These are phyloP conservation scores for Vanrija pseudolonga DNA, from an alignment of 1,284 basidiomycete species.

Conservation along the genomic window DNA sequence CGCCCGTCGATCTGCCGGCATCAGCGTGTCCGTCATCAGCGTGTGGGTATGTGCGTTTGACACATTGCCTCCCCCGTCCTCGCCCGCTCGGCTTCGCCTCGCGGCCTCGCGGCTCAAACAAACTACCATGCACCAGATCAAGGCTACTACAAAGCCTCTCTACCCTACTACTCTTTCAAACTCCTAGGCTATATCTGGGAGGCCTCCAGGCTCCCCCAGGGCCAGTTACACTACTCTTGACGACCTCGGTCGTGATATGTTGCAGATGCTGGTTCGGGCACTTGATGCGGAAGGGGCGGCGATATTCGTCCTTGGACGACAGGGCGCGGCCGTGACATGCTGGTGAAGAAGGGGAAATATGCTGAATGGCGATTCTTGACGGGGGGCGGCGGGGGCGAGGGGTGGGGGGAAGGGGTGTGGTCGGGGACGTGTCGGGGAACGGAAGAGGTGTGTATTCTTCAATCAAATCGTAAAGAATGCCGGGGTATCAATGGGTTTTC, in stretches of 20 bases:
- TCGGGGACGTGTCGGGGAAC: slow-evolving; percentile 3
- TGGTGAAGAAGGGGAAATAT: slow-evolving; percentile 7
- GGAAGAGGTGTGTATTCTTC: slow-evolving; percentile 1
- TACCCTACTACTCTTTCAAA: slow-evolving; percentile 11
- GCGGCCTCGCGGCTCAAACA: neutral
- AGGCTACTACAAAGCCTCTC: neutral
- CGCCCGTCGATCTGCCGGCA: too few species aligned
- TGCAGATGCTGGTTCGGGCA: slow-evolving; percentile 18
- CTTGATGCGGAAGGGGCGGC: slow-evolving; percentile 27
- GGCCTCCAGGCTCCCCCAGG: slow-evolving; percentile 1
- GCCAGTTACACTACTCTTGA: slow-evolving; percentile 3
- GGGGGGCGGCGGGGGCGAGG: slow-evolving; percentile 1
- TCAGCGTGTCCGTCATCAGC: too few species aligned
- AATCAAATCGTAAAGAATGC: slow-evolving; percentile 1
- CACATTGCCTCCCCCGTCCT: neutral
- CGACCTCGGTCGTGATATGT: slow-evolving; percentile 9
- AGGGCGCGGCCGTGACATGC: slow-evolving; percentile 42
- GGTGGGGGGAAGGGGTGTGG: slow-evolving; percentile 1
- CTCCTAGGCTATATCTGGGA: slow-evolving; percentile 4
- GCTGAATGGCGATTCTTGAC: slow-evolving; percentile 6
- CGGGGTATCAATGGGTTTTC: slow-evolving; percentile 8
- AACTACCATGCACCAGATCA: slow-evolving; percentile 14
- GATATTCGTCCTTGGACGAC: slow-evolving; percentile 44
- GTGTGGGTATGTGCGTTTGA: too few species aligned
- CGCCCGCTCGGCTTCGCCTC: too few species aligned